These are phyloP conservation scores for Backusella circina DNA, from an alignment of 192 early-diverging fungal species.

Conservation along the genomic window DNA sequence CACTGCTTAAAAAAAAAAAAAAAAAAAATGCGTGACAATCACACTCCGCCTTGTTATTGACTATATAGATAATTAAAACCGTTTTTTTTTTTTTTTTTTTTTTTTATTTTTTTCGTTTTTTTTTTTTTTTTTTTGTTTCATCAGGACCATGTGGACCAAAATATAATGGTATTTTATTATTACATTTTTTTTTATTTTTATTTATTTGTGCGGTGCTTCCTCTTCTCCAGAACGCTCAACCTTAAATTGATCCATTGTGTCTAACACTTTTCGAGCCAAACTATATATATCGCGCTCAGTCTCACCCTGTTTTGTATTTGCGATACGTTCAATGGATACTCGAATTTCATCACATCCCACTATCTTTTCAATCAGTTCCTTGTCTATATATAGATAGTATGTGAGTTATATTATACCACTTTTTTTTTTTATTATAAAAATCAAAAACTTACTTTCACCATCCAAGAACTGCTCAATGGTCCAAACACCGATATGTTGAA, in stretches of 20 bases:
- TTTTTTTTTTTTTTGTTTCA: background rate
- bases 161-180: background rate
- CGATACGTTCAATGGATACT: background rate
- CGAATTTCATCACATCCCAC: background rate
- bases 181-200: background rate
- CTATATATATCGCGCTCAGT: background rate
- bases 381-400: background rate
- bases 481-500: slow-evolving; percentile 84
- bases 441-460: slow-evolving; percentile 32
- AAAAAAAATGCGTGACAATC: background rate
- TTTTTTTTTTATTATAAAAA: background rate
- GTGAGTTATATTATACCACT: too few relatives aligned
- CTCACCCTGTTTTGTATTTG: background rate
- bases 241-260: background rate
- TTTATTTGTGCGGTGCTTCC: background rate
- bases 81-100: background rate
- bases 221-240: background rate
- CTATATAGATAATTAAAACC: background rate
- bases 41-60: background rate
- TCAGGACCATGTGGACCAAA: background rate
- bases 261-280: background rate
- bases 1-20: background rate
- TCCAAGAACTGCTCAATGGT: slow-evolving; percentile 80
- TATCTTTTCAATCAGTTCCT: background rate
- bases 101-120: too few relatives aligned